A percentile compares a stretch with the other conserved stretches of the same genome.
Conservation (phyloP, 495 filamentous ascomycete species). For the Parachaetomium inaequale region DNA sequence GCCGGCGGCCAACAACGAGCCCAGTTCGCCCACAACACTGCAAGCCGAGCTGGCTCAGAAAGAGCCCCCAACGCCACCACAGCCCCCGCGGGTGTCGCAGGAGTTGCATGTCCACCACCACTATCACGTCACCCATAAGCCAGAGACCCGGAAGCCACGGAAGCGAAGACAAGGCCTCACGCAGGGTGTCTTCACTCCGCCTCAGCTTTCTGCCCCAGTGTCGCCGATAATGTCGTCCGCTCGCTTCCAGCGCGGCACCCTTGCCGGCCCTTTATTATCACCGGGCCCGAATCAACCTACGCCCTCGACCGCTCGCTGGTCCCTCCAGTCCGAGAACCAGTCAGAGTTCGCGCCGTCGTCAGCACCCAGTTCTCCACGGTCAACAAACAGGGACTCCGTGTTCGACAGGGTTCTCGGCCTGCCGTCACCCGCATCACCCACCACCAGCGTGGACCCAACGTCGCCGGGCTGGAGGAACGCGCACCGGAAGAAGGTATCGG, state of each 20-base stretch:
- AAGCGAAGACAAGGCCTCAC: slow-evolving; percentile 65
- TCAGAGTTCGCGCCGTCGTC: slow-evolving; percentile 67
- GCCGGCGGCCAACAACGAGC: slow-evolving; percentile 45
- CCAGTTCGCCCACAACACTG: slow-evolving; percentile 51
- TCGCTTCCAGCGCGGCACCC: slow-evolving; percentile 22
- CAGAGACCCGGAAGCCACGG: slow-evolving; percentile 61
- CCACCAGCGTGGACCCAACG: slow-evolving; percentile 59
- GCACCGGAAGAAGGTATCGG: slow-evolving; percentile 54
- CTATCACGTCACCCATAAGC: slow-evolving; percentile 67
- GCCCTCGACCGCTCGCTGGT: slow-evolving; percentile 58
- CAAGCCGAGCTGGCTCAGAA: slow-evolving; percentile 65
- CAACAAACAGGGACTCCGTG: slow-evolving; percentile 66
- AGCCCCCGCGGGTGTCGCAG: slow-evolving; percentile 50
- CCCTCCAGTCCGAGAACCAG: slow-evolving; percentile 56
- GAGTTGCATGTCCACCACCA: slow-evolving; percentile 91
- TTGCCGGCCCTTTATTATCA: slow-evolving; percentile 12
- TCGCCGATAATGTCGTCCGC: slow-evolving; percentile 21
- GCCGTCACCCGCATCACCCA: slow-evolving; percentile 73
- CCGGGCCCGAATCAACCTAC: slow-evolving; percentile 38
- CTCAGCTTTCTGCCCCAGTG: slow-evolving; percentile 29
- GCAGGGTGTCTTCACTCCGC: slow-evolving; percentile 58
- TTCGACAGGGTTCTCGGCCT: slow-evolving; percentile 65
- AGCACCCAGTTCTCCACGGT: slow-evolving; percentile 75
- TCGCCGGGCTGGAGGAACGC: slow-evolving; percentile 50
- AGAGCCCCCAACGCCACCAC: slow-evolving; percentile 34